Percentiles rank a stretch among this genome's conserved stretches.
phyloP scores from a whole-genome alignment of 441 rosid species.

The California macrophylla region DNA sequence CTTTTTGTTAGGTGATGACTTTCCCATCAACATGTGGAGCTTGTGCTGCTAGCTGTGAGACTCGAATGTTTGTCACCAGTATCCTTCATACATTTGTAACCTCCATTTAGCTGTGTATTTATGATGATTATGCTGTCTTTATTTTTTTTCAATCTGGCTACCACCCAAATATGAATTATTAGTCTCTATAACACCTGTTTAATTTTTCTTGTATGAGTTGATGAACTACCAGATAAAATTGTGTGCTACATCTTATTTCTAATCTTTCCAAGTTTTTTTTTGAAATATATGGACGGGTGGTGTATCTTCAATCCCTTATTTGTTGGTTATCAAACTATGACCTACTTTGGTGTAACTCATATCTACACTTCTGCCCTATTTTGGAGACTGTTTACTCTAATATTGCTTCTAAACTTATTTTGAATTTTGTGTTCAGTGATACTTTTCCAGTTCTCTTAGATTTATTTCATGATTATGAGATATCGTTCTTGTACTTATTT shows the following conservation, averaged over 20 bases:
- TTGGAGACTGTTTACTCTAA: background rate
- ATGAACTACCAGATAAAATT: background rate
- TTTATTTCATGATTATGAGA: background rate
- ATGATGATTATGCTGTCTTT: background rate
- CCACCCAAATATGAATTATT: background rate
- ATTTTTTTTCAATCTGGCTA: background rate
- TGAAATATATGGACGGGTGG: background rate
- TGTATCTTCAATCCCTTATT: background rate
- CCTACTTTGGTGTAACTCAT: background rate
- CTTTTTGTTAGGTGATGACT: slow-evolving; percentile 62
- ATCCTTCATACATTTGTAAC: slow-evolving; percentile 37
- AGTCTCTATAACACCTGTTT: background rate
- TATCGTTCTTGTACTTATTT: background rate
- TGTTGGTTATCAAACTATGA: background rate
- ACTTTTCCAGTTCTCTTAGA: background rate
- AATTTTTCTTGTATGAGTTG: background rate
- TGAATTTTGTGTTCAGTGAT: background rate
- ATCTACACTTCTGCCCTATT: background rate
- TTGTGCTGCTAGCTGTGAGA: slow-evolving; percentile 59
- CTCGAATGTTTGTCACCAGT: slow-evolving; percentile 93
- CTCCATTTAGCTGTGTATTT: background rate
- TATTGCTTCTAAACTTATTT: background rate
- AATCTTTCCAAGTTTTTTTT: background rate
- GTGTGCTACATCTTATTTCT: background rate
- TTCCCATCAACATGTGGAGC: slow-evolving; percentile 93